Evolutionary conservation across 2,329 filamentous ascomycete species (phyloP).

Genomic region (Colletotrichum sp.): DNA sequence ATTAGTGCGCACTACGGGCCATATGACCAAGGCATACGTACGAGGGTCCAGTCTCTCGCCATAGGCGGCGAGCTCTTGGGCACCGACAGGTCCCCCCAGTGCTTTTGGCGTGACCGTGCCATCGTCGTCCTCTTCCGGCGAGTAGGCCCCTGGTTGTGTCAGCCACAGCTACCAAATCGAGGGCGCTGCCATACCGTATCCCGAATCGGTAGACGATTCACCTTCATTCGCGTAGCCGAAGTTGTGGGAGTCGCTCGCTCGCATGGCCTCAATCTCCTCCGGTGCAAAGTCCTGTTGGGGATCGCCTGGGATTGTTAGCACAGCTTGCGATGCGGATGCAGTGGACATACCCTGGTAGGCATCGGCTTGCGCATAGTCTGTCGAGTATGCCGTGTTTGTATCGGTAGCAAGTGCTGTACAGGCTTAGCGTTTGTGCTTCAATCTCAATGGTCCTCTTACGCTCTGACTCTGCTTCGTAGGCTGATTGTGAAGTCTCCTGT

Average conservation of each 20-base stretch:
- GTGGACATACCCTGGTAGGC: neutral
- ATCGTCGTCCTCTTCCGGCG: conserved; percentile 31
- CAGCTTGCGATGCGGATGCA: neutral
- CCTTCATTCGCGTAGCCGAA: neutral
- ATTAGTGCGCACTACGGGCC: neutral
- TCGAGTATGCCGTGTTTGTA: neutral
- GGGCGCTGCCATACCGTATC: conserved; percentile 6
- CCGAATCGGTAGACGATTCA: conserved; percentile 8
- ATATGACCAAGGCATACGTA: conserved; percentile 25
- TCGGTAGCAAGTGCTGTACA: neutral
- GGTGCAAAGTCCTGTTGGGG: neutral
- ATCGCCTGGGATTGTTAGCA: neutral
- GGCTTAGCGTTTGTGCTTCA: neutral
- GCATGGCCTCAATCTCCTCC: neutral
- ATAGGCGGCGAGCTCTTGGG: conserved; percentile 8
- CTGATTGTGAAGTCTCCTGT: neutral
- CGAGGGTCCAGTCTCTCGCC: conserved; percentile 37
- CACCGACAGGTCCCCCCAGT: neutral
- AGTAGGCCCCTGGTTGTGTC: neutral
- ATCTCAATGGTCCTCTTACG: neutral
- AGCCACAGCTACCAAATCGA: neutral
- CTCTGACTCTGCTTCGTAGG: neutral
- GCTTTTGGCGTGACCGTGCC: conserved; percentile 24
- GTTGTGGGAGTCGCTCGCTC: neutral
- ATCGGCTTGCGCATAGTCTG: neutral